These are phyloP conservation scores for Candida sanyiensis DNA, from an alignment of 805 yeast genomes.

Conservation along the genomic window DNA sequence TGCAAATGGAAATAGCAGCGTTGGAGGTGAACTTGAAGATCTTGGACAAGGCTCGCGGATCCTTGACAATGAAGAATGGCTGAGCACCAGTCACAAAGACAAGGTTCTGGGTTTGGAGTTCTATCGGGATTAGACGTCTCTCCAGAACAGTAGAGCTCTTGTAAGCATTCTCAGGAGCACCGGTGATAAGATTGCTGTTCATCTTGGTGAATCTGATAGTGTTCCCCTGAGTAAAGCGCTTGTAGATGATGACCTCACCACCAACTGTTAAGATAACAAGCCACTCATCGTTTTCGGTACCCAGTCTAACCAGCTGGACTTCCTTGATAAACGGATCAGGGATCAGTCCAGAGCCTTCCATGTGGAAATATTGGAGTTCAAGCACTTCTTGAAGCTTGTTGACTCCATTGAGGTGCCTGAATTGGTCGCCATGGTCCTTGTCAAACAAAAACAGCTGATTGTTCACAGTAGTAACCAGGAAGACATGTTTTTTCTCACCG, in stretches of 20 bases:
- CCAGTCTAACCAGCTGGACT: slow-evolving; percentile 56
- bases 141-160: slow-evolving; percentile 56
- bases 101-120: slow-evolving; percentile 51
- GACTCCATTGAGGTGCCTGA: slow-evolving; percentile 33
- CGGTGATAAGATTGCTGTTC: slow-evolving; percentile 47
- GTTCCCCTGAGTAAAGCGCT: slow-evolving; percentile 42
- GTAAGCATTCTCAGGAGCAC: slow-evolving; percentile 78
- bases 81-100: slow-evolving; percentile 70
- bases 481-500: slow-evolving; percentile 34
- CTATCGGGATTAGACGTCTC: slow-evolving; percentile 55
- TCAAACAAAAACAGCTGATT: slow-evolving; percentile 64
- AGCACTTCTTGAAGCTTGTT: slow-evolving; percentile 36
- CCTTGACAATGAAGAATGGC: slow-evolving; percentile 64
- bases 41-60: slow-evolving; percentile 56
- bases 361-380: slow-evolving; percentile 29
- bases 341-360: slow-evolving; percentile 32
- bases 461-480: slow-evolving; percentile 70
- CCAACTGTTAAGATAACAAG: slow-evolving; percentile 71
- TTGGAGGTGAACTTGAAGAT: slow-evolving; percentile 60
- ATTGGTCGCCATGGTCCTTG: slow-evolving; percentile 39
- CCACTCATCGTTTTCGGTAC: slow-evolving; percentile 61
- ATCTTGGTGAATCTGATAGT: slow-evolving; percentile 38
- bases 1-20: slow-evolving; percentile 62
- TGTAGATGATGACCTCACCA: slow-evolving; percentile 71
- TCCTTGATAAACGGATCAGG: slow-evolving; percentile 77